These are phyloP conservation scores for Pseudonitzschia pungens DNA, from an alignment of 108 stramenopile species.

Conservation along the genomic window DNA sequence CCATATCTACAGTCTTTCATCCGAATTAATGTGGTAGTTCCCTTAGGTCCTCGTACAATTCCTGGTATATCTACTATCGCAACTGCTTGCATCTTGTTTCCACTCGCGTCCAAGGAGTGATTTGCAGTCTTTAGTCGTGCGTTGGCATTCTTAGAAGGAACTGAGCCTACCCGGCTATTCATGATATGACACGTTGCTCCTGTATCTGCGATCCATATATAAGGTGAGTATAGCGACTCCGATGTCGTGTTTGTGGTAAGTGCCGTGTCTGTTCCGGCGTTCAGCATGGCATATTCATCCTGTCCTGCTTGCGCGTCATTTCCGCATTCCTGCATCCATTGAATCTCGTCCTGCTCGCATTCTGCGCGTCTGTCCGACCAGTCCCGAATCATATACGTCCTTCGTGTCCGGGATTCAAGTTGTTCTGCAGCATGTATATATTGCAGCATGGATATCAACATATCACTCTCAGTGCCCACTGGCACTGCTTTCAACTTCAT, in stretches of 20 bases:
- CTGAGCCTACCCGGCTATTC: background rate
- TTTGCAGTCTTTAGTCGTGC: background rate
- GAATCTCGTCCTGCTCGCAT: no score
- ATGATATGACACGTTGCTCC: constrained; percentile 24
- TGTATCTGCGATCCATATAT: constrained; percentile 31
- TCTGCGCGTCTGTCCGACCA: no score
- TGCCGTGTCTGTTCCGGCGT: no score
- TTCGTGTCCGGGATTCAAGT: no score
- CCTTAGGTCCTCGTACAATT: background rate
- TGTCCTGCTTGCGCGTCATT: no score
- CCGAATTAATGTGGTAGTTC: background rate
- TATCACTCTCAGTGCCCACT: no score
- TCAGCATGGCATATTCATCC: no score
- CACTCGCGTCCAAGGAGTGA: background rate
- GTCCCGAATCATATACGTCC: no score
- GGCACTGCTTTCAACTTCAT: no score
- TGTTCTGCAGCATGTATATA: no score
- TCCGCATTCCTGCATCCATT: no score
- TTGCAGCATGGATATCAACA: no score
- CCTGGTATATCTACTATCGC: background rate
- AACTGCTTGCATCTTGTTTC: background rate
- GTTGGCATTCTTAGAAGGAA: constrained; percentile 11
- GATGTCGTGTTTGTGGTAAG: background rate
- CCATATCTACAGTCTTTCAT: background rate
- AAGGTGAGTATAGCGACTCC: background rate